Evolutionary conservation across 2,329 filamentous ascomycete species (phyloP).

Genomic region (Penicillium palitans): DNA sequence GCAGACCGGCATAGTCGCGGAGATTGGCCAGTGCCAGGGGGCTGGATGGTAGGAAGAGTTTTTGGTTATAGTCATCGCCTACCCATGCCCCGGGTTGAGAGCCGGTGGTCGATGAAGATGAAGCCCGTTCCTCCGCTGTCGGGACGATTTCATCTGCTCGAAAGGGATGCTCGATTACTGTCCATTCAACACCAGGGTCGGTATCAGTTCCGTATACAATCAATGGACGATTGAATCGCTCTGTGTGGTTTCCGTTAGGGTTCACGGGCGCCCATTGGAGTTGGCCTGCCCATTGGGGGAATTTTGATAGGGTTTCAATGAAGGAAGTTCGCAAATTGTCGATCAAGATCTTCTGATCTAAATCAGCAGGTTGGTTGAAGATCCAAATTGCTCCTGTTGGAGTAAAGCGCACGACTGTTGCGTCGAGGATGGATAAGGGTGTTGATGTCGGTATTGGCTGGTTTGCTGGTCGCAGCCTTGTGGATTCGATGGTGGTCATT

Average conservation of each 20-base stretch:
- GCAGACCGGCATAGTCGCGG: background rate
- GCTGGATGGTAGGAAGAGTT: background rate
- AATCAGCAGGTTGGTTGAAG: background rate
- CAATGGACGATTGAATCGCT: constrained; percentile 14
- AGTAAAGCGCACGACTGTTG: constrained; percentile 13
- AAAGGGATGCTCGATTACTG: background rate
- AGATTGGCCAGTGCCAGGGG: constrained; percentile 5
- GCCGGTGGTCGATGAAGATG: background rate
- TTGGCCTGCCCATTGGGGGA: constrained; percentile 17
- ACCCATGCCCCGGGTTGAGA: background rate
- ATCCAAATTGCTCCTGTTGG: constrained; percentile 14
- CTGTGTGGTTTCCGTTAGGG: constrained; percentile 2
- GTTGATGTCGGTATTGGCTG: background rate
- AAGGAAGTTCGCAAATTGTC: constrained; percentile 1
- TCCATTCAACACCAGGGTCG: constrained; percentile 13
- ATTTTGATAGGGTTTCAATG: constrained; percentile 3
- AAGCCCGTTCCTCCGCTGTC: constrained; percentile 6
- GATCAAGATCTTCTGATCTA: background rate
- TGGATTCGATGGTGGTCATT: constrained; percentile 4
- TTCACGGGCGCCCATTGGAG: constrained; percentile 14
- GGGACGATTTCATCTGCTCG: constrained; percentile 3
- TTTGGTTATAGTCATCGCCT: constrained; percentile 2
- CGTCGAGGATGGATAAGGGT: constrained; percentile 15
- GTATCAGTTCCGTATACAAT: constrained; percentile 1
- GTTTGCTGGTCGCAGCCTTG: constrained; percentile 1